Evolutionary conservation across 495 filamentous ascomycete species (phyloP).

Genomic region (Lichina pygmaea): DNA sequence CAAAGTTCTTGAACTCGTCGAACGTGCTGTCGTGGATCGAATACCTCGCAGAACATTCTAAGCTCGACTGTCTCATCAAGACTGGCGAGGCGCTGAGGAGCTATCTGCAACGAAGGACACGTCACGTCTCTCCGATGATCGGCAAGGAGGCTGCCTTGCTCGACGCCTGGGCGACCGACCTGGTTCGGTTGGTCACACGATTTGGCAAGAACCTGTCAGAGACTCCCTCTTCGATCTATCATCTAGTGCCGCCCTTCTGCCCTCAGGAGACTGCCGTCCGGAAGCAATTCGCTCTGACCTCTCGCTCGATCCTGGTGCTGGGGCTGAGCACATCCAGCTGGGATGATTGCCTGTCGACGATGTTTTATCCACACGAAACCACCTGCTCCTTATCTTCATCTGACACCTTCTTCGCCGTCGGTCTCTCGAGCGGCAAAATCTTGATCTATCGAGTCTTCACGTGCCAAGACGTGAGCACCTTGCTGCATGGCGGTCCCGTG

Average conservation of each 20-base stretch:
- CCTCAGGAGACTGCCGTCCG: slow-evolving; percentile 6
- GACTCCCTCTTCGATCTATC: slow-evolving; percentile 9
- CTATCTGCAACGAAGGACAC: background rate
- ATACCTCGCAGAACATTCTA: background rate
- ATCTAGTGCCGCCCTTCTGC: slow-evolving; percentile 10
- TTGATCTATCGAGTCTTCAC: slow-evolving; percentile 6
- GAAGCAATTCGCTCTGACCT: slow-evolving; percentile 4
- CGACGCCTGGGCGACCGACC: background rate
- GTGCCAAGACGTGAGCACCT: slow-evolving; percentile 4
- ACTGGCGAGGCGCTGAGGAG: background rate
- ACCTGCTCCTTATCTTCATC: slow-evolving; percentile 2
- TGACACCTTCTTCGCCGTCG: slow-evolving; percentile 3
- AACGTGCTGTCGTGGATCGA: background rate
- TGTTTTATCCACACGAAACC: background rate
- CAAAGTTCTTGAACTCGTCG: background rate
- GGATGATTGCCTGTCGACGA: slow-evolving; percentile 10
- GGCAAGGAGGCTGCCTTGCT: background rate
- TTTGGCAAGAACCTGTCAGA: background rate
- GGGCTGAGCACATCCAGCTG: slow-evolving; percentile 6
- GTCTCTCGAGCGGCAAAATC: slow-evolving; percentile 3
- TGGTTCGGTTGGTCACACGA: background rate
- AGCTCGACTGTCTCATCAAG: background rate
- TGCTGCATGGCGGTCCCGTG: slow-evolving; percentile 7
- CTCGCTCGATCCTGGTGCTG: slow-evolving; percentile 5
- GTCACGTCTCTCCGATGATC: background rate